These are phyloP conservation scores for Phytophthora rubi DNA, from an alignment of 352 stramenopile species.

Conservation along the genomic window DNA sequence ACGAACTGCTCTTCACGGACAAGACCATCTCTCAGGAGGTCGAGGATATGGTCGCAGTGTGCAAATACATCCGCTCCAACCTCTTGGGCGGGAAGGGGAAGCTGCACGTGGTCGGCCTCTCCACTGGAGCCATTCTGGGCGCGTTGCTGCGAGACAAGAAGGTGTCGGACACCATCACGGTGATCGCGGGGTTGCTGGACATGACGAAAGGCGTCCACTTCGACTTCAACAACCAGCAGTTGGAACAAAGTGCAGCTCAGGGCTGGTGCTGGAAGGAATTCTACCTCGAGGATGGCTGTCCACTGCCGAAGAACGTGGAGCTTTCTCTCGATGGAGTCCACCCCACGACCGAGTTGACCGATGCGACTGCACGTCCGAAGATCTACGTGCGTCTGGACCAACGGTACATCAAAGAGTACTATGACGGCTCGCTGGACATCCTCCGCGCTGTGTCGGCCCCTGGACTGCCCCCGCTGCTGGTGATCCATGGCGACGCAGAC, in stretches of 20 bases:
- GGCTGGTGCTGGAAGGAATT: conserved; percentile 79
- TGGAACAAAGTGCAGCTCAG: conserved; percentile 42
- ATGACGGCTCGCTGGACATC: conserved; percentile 56
- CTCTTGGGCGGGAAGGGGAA: conserved; percentile 38
- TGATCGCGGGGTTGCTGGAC: conserved; percentile 67
- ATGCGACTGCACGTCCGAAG: conserved; percentile 44
- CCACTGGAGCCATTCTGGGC: conserved; percentile 74
- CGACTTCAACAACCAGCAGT: conserved; percentile 63
- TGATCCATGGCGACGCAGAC: conserved; percentile 75
- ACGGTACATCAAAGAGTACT: conserved; percentile 64
- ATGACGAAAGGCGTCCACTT: conserved; percentile 53
- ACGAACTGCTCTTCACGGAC: conserved; percentile 47
- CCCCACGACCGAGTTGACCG: conserved; percentile 15
- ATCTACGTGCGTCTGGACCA: conserved; percentile 58
- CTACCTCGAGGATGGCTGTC: conserved; percentile 55
- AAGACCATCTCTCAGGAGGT: conserved; percentile 70
- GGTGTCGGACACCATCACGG: conserved; percentile 57
- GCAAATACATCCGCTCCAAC: conserved; percentile 43
- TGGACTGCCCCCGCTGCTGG: conserved; percentile 48
- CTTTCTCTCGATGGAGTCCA: conserved; percentile 54
- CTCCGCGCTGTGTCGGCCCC: conserved; percentile 28
- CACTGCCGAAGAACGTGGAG: conserved; percentile 42
- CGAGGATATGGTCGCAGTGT: conserved; percentile 60
- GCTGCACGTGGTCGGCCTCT: conserved; percentile 73
- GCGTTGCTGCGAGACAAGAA: conserved; percentile 55